Evolutionary conservation across 352 stramenopile species (phyloP).

Genomic region (Globisporangium polare): DNA sequence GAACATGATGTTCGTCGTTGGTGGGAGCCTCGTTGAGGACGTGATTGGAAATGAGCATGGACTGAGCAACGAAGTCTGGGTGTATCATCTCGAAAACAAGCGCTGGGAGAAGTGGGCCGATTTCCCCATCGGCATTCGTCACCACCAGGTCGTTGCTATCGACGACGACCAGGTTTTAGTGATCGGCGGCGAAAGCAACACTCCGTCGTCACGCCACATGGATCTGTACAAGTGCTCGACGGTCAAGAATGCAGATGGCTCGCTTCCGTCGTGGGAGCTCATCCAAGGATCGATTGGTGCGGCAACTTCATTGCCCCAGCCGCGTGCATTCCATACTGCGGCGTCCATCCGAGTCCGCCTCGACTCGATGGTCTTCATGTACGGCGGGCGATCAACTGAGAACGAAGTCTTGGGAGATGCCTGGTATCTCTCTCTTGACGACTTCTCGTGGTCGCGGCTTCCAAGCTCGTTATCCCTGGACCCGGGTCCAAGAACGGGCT

Average conservation of each 20-base stretch:
- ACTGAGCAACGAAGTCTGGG: slow-evolving; percentile 49
- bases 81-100: slow-evolving; percentile 46
- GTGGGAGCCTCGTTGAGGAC: slow-evolving; percentile 33
- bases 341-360: slow-evolving; percentile 65
- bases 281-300: slow-evolving; percentile 65
- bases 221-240: slow-evolving; percentile 81
- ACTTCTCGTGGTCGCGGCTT: slow-evolving; percentile 76
- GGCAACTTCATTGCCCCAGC: slow-evolving; percentile 51
- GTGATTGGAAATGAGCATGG: not conserved
- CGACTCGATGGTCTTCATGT: slow-evolving; percentile 81
- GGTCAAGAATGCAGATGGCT: slow-evolving; percentile 49
- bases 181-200: slow-evolving; percentile 74
- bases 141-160: slow-evolving; percentile 74
- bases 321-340: slow-evolving; percentile 69
- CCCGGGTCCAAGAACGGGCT: slow-evolving; percentile 66
- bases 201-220: slow-evolving; percentile 74
- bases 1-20: slow-evolving; percentile 73
- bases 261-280: slow-evolving; percentile 68
- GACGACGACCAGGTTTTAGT: slow-evolving; percentile 75
- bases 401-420: slow-evolving; percentile 70
- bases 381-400: slow-evolving; percentile 70
- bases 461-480: slow-evolving; percentile 73
- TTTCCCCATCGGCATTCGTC: slow-evolving; percentile 74
- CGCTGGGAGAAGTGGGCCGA: slow-evolving; percentile 76
- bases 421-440: slow-evolving; percentile 81